A percentile compares a stretch with the other conserved stretches of the same genome.
Evolutionary conservation across 768 basidiomycete genomes (phyloP).

Genomic region (Mrakia frigida): DNA sequence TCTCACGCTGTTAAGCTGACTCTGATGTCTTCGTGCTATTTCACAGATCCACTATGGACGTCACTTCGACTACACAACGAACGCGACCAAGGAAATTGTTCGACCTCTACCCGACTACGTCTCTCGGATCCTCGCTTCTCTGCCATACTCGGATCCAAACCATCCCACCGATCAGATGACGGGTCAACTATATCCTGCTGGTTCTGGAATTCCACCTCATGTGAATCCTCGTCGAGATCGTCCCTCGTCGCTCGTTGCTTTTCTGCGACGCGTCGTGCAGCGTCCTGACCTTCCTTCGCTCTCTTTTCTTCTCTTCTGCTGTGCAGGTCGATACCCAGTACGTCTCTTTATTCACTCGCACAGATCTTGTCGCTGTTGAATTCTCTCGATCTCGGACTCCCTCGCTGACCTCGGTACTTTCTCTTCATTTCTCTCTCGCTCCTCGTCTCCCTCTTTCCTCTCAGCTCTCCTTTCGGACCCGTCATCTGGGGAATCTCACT

Average conservation of each 20-base stretch:
- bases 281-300: not conserved
- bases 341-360: not conserved
- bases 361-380: not conserved
- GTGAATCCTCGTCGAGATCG: not conserved
- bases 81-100: constrained; percentile 16
- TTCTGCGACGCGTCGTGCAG: no score
- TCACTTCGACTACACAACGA: constrained; percentile 29
- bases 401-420: no score
- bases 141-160: constrained; percentile 22
- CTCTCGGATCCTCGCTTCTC: not conserved
- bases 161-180: constrained; percentile 28
- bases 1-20: not conserved
- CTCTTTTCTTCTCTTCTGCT: no score
- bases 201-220: constrained; percentile 31
- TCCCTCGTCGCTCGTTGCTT: not conserved
- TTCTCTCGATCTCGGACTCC: no score
- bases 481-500: constrained; percentile 32
- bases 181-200: constrained; percentile 29
- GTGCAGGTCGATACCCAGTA: constrained; percentile 32
- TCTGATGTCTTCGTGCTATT: not conserved
- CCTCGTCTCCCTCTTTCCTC: not conserved
- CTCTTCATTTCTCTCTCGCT: no score
- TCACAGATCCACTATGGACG: constrained; percentile 26
- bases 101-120: constrained; percentile 11
- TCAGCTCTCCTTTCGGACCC: constrained; percentile 25